Evolutionary conservation across 1,284 basidiomycete genomes (phyloP).

Genomic region (Trametes hirsuta): DNA sequence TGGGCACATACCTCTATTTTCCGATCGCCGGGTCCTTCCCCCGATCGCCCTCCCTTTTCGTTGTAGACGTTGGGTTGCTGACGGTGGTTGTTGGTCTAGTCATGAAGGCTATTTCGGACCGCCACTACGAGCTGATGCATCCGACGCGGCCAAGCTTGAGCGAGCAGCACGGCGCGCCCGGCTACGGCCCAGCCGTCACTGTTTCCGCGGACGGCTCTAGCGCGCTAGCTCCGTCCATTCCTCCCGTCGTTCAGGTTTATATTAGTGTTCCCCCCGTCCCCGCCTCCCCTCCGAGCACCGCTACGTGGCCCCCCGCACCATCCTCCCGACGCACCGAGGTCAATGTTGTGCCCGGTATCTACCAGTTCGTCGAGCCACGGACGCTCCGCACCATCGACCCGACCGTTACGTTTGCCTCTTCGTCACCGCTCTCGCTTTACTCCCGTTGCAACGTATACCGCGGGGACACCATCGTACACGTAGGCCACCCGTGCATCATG

Average conservation of each 20-base stretch:
- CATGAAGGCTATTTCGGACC: constrained; percentile 39
- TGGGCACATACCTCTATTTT: not conserved
- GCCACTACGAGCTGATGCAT: constrained; percentile 38
- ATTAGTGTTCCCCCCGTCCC: constrained; percentile 55
- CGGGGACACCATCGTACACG: constrained; percentile 50
- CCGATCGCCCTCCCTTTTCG: not conserved
- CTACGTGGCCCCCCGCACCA: constrained; percentile 1
- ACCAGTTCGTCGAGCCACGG: constrained; percentile 48
- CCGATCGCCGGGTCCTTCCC: not conserved
- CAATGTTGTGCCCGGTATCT: constrained; percentile 16
- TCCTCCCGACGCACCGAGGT: constrained; percentile 14
- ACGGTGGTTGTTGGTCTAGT: constrained; percentile 25
- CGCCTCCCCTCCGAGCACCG: constrained; percentile 22
- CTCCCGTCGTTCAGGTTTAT: constrained; percentile 40
- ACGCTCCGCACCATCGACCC: constrained; percentile 61
- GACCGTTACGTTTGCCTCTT: constrained; percentile 60
- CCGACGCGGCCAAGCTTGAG: constrained; percentile 18
- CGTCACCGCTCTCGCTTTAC: constrained; percentile 45
- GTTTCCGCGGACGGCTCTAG: constrained; percentile 9
- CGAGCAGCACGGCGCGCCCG: constrained; percentile 8
- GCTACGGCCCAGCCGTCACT: constrained; percentile 14
- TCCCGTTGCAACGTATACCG: constrained; percentile 58
- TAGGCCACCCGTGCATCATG: constrained; percentile 49
- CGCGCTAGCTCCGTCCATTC: constrained; percentile 11
- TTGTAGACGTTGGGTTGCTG: not conserved